Evolutionary conservation across 2,329 filamentous ascomycete genomes (phyloP), one percentile per base, ranked within the genome.

Genomic region (Phyllosticta paracitricarpa): DNA sequence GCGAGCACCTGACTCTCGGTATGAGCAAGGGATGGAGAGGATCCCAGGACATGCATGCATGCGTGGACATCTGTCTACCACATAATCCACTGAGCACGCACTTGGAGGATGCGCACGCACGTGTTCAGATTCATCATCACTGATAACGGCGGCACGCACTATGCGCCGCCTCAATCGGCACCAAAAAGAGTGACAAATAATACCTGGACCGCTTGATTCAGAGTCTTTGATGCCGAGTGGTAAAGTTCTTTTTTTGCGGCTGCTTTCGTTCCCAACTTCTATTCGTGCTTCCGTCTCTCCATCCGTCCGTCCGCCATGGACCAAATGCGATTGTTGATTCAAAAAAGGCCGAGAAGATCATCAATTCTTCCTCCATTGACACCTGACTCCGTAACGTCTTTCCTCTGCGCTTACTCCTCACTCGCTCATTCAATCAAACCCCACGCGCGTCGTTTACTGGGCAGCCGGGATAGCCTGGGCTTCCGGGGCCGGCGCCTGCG

Each of bases 301-400:
- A 4, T 12, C 10, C 10, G 30, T 12, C 35, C 35, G 35, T 40
- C 35, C 17, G 28, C 35, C 35, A 40, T 40, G 28, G 5, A 30
- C 28, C 28, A 30, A 5, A 30, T 30, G 51, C 51, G 25, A 8
- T 22, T 4, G 19, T 28, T 24, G 54, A n/a, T 26, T n/a, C 54
- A 54, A 10, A 40, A 33, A 59, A 53, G 57, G 52, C 58, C 52
- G 58, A 51, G 33, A 54, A 54, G 54, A 59, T 54, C 24, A 55
- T 30, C 28, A 25, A 53, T 53, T 22, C 22, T 51, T 54, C 9
- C 58, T 56, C 58, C 52, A 61, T 61, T 51, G 52, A 54, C 51
- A 56, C 58, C 51, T 33, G 19, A n/a, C 25, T n/a, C 51, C 17
- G 28, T 30, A 10, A 30, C 48, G 51, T n/a, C 40, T 6, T 48